phyloP scores from a whole-genome alignment of 2,329 filamentous ascomycete genomes.

The Penicillium polonicum region DNA sequence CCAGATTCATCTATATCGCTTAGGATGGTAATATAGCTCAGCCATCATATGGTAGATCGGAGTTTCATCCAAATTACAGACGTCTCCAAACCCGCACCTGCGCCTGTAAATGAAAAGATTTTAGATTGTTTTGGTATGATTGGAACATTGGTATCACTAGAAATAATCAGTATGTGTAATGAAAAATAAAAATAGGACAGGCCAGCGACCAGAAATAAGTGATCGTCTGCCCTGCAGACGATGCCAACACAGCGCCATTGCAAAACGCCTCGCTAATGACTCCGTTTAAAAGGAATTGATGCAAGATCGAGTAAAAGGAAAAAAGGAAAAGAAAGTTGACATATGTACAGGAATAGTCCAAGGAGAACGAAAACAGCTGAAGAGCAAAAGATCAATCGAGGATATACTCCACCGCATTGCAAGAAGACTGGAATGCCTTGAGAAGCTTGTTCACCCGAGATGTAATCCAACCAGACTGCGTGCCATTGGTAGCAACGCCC shows the following conservation, averaged over 20 bases:
- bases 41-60: not conserved
- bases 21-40: not conserved
- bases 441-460: conserved; percentile 24
- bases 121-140: not conserved
- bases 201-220: not conserved
- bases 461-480: conserved; percentile 29
- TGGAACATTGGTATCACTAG: not conserved
- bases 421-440: conserved; percentile 24
- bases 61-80: not conserved
- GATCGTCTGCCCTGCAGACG: conserved; percentile 15
- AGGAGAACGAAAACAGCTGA: not conserved
- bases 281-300: not conserved
- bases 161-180: not conserved
- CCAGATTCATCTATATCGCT: not conserved
- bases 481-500: conserved; percentile 17
- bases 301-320: not conserved
- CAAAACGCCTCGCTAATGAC: conserved; percentile 23
- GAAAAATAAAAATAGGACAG: not conserved
- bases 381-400: conserved; percentile 11
- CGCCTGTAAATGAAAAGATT: not conserved
- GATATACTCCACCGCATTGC: conserved; percentile 26
- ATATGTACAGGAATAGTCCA: conserved; percentile 14
- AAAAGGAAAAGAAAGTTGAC: conserved; percentile 12
- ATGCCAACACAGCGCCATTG: conserved; percentile 5
- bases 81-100: not conserved